Evolutionary conservation across 2,329 filamentous ascomycete genomes (phyloP), one percentile per base, ranked within the genome.

Genomic region (Stromatinia cepivora): DNA sequence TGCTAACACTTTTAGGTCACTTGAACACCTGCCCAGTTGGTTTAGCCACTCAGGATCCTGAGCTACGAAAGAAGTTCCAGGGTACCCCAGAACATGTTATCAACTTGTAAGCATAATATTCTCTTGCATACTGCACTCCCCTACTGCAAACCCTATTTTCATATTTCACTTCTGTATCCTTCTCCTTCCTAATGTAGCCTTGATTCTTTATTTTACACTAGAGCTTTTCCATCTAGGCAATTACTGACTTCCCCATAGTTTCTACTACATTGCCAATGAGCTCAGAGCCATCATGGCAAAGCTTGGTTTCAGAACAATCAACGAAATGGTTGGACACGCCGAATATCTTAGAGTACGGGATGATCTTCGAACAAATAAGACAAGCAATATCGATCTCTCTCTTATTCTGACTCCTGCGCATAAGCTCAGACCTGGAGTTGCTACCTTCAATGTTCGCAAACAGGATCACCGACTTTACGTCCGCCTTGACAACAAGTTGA

Each of bases 371-470:
- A 95, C 90, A 46, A 86, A 88, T 69, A 97, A 97, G 87, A 97
- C 94, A 48, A 87, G 91, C 80, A 97, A 97, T 81, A 93, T 97
- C 75, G 94, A 97, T 76, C 83, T 97, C 71, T 97, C 93, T 54
- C 88, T 97, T 69, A 95, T 98, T 76, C 84, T 98, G 65, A 97
- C 94, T 0, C 94, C 94, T 4, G 94, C 94, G n/a, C 94, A 98
- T 82, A 95, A 94, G 75, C 91, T 97, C 66, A 91, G 94, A 71
- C 94, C 94, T 66, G 94, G 93, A 72, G 94, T 97, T 69, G 94
- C 94, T 52, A 97, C 94, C 15, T 97, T 97, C 87, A 97, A 97
- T 77, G 94, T 97, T 70, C 92, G 94, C 81, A 97, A 97, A 86
- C 94, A 98, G 82, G 94, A 98, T 76, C 94, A 98, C 81, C 90